Evolutionary conservation across 2,329 filamentous ascomycete genomes (phyloP), one percentile per base, ranked within the genome.

Genomic region (Colletotrichum brevisporum): DNA sequence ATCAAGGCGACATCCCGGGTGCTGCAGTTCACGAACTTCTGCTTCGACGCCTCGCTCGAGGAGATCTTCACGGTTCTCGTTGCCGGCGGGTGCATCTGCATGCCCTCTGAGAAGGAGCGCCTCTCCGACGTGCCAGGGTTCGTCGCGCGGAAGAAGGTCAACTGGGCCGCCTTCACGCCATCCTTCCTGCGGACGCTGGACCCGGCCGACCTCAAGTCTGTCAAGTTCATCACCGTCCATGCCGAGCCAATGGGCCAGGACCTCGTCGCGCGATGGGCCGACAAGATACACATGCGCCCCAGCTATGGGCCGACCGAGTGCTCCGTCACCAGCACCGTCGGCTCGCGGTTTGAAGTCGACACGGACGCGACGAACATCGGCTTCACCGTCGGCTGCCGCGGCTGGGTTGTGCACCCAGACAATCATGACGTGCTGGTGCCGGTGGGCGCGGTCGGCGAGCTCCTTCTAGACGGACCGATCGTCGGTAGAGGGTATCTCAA

Each of bases 101-200:
- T 80, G 16, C 80, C 81, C 0, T 81, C 78, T 1, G 82, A 84
- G 27, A 74, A 79, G 2, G 77, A 78, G 27, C 77, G 82, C 0
- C 73, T 82, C 31, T 81, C 82, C 15, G 83, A 88, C 64, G 78
- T 90, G 2, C 76, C 81, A 1, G 84, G 82, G 1, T 83, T 82
- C 1, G 85, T 90, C 18, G 80, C 81, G 6, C 76, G 82, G 0
- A 85, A 87, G 80, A 76, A 83, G n/a, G 85, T 84, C 16, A 87
- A 83, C 52, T 85, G 83, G 80, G 84, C 84, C 3, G 84, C 86
- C 69, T 83, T 90, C 69, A 91, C 90, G 0, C 86, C 89, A 2
- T 83, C 88, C 0, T 83, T 91, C 18, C 86, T 88, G 0, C 75
- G 83, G 3, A 82, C 79, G 27, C 76, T 85, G 5, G 75, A 79